Base-by-base conservation (phyloP, 163 green algal genomes). In the Trebouxia gelatinosa region DNA sequence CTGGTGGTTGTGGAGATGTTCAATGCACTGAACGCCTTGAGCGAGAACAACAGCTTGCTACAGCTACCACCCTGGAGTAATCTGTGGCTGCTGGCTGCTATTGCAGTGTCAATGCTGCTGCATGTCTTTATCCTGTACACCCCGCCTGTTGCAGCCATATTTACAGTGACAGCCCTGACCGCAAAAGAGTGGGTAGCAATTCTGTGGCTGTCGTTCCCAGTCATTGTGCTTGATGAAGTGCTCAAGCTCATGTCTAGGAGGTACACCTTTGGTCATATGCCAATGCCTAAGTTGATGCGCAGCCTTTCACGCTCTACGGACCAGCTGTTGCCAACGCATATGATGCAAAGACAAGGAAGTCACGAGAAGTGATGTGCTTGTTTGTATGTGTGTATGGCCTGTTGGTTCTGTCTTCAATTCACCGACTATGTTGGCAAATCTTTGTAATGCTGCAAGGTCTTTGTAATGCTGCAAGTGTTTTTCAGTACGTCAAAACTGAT, bases 1-100 rank as follows among this genome's bases (percentile, higher is more conserved):
- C 89, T 98, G 62, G 94, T 98, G 46, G 83, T 97, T 34, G 94
- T 98, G 59, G 94, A 98, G 85, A 98, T 98, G 94, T 98, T 98
- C 87, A 98, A 98, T 77, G 93, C 94, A 0, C 85, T 98, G 48
- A 98, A 98, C 74, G 96, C 96, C 54, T 87, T 98, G n/a, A 91
- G 78, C 70, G 85, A 91, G 64, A 85, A 91, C 66, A 80, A 75
- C 54, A 84, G 68, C 61, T 78, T 91, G 58, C 76, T 90, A 72
- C 50, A 51, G 57, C 80, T 89, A 6, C 84, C 86, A 9, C 89
- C 90, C n/a, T 91, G 85, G 85, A 90, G 80, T 79, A 94, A 93
- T 83, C 70, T 70, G 35, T 97, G 93, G 93, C 89, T 98, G 80
- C 77, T 98, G 58, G 93, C 77, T 0, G 93, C 93, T 38, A 98